Evolutionary conservation across 1,284 basidiomycete genomes (phyloP), one percentile per base, ranked within the genome.

Genomic region (Trichosporon sp.): DNA sequence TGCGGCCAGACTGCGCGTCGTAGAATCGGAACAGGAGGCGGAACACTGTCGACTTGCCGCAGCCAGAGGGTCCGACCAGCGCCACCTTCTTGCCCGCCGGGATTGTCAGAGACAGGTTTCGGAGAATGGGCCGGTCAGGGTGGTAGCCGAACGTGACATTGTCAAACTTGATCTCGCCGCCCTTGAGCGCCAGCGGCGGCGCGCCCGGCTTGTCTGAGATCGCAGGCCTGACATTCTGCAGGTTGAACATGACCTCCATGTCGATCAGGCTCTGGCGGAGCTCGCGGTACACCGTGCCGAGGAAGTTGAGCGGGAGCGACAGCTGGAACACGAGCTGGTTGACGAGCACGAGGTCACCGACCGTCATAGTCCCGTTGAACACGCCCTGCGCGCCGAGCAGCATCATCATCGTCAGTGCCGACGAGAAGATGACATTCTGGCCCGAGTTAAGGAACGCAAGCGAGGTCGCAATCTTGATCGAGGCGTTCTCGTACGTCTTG

Each of bases 251-350:
- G 4, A 92, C 87, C 71, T 97, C 95, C 94, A 99, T 97, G 79
- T 99, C 95, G 57, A 98, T 85, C 54, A 99, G 81, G 74, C 92
- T 95, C 77, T 99, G 96, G 33, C 94, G 84, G 76, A 98, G 86
- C 80, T 99, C 95, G 59, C 96, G 89, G 75, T 99, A 99, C 57
- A 99, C 95, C 0, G 92, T 92, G 0, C 95, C 95, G 62, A 99
- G 82, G 81, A 99, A 99, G 82, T 98, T 98, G 67, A 99, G 86
- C 2, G 95, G 95, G 23, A 99, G 82, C 1, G 92, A 95, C 0
- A 99, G 83, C 78, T 99, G 96, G 83, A 99, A 99, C 37, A 99
- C 94, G n/a, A 99, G 85, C 77, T 98, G 95, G 79, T 99, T 99
- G 72, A 96, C 90, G 91, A 99, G 96, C 67, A 99, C 96, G 21